Evolutionary conservation across 164 flowering plant genomes (phyloP), one percentile per base, ranked within the genome.

Genomic region (Warburgia ugandensis): DNA sequence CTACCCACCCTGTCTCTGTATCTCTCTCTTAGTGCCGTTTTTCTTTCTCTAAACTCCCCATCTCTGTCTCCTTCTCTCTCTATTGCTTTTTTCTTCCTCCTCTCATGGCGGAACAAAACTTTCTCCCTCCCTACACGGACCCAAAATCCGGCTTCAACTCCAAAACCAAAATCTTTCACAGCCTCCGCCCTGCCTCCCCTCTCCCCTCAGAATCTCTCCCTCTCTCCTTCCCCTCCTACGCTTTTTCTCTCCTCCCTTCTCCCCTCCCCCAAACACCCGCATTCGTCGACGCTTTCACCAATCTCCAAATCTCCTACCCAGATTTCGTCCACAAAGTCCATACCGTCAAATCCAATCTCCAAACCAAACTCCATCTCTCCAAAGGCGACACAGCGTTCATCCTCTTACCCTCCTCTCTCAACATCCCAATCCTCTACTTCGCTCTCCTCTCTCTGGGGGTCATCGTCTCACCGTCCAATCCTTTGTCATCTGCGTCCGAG

Each of bases 381-480:
- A 67, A 54, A 30, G 72, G 72, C 47, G 71, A 79, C 29, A 50
- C 59, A 8, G 87, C 81, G 5, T 74, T 72, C 55, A 53, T 83
- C 7, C 66, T 85, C 31, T 64, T 70, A 16, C 77, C 83, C 1
- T 23, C 66, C 25, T 66, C 74, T 0, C 31, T 67, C 22, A 52
- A 59, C 27, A 46, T 80, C 50, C 81, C 85, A 0, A 58, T 78
- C 20, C 59, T 85, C 17, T 80, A 77, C 66, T 56, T 78, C 65
- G 29, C 94, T 20, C 72, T 85, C 13, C 29, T 80, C 45, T 69
- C 81, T 1, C 49, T 80, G 10, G 94, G 94, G 51, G 77, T 78
- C 52, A 48, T 62, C 30, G 41, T 82, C 53, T 76, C 77, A 1
- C 83, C 94, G 11, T 63, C 83, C 14, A 85, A 80, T 20, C 87